Evolutionary conservation across 306 rosid genomes (phyloP), one percentile per base, ranked within the genome.

Genomic region (Pueraria montana): DNA sequence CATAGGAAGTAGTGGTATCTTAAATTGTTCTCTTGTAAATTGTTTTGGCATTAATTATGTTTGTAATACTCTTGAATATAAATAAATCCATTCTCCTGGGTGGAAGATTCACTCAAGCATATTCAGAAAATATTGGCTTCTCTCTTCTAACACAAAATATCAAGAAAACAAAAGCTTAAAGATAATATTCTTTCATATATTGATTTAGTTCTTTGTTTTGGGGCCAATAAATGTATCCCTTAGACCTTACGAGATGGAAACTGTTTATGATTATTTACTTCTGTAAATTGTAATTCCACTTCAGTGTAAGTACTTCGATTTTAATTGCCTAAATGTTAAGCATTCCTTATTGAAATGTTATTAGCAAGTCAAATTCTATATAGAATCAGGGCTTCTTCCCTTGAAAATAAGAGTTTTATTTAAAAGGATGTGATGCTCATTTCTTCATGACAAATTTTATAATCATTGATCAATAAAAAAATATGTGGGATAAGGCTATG

Each of bases 311-410:
- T 66, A 21, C 45, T 38, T 21, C 65, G 36, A 78, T 78, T 78
- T 46, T 48, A 64, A 40, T 73, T 72, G 40, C 18, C 34, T 21
- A 45, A 14, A 59, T 26, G 13, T 49, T 48, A 40, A 40, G 38
- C 62, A 26, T 42, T 74, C 42, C 71, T 53, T 18, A 66, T 26
- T 55, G 70, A 53, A 74, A 64, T 11, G 53, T 74, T 73, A 73
- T 63, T 74, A 64, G 58, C 66, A 81, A 62, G 66, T 34, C 32
- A n/a, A 65, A 49, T 49, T 74, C 71, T 75, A 49, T 50, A 52
- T 18, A 40, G 76, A 23, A 64, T 74, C 36, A 49, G 67, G 52
- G 9, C 17, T 34, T 24, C 61, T 63, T 63, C 30, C 79, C 45
- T 48, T 17, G 45, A 72, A 71, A 80, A 50, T 61, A 21, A 14